Conservation (phyloP, 306 rosid genomes). For the Lathyrus sativus region DNA sequence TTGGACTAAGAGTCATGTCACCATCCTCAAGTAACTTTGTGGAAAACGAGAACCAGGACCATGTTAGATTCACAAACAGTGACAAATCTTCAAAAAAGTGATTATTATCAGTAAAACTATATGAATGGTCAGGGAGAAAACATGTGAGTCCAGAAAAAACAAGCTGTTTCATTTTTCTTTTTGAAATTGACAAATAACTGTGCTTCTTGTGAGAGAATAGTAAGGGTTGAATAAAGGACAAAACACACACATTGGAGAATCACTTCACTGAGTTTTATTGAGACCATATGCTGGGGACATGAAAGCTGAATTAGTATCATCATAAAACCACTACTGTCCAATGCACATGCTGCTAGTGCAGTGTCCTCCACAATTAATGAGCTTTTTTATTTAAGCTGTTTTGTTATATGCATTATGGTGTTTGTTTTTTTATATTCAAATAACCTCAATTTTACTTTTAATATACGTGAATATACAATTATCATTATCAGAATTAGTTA, state of each 20-base stretch:
- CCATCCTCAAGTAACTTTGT: slow-evolving; percentile 38
- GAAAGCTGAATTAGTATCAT: slow-evolving; percentile 7
- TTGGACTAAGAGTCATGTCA: slow-evolving; percentile 33
- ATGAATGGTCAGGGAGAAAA: slow-evolving; percentile 19
- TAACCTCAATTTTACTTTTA: no score
- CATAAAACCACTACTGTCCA: slow-evolving; percentile 20
- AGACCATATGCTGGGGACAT: background rate
- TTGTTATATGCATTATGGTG: background rate
- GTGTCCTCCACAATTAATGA: slow-evolving; percentile 20
- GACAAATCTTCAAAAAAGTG: slow-evolving; percentile 36
- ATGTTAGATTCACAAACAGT: slow-evolving; percentile 37
- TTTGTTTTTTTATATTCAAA: no score
- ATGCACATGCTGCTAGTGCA: slow-evolving; percentile 37
- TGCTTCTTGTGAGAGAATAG: slow-evolving; percentile 16
- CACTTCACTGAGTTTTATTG: background rate
- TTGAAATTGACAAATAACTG: slow-evolving; percentile 3
- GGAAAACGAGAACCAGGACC: slow-evolving; percentile 37
- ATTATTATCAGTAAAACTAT: background rate
- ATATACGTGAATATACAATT: no score
- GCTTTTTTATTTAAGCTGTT: background rate
- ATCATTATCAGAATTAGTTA: no score
- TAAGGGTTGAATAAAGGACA: background rate
- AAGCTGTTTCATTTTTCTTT: background rate
- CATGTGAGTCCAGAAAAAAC: slow-evolving; percentile 18
- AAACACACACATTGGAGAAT: background rate